Evolutionary conservation across 2,329 filamentous ascomycete species (phyloP).

Genomic region (Zelopaecilomyces penicillatus): DNA sequence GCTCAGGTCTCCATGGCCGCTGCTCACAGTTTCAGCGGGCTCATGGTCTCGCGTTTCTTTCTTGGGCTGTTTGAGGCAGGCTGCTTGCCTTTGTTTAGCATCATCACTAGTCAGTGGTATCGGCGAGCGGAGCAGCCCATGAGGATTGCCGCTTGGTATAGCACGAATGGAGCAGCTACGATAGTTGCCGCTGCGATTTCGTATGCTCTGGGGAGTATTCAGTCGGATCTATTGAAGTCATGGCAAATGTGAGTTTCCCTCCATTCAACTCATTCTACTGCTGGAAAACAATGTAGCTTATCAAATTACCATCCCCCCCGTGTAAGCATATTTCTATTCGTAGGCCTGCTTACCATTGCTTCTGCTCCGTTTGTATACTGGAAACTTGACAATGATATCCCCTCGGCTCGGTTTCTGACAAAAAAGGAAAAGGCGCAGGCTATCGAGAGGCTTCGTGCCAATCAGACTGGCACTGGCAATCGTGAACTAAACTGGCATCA

Average conservation of each 20-base stretch:
- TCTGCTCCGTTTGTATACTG: constrained; percentile 51
- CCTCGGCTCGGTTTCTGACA: constrained; percentile 48
- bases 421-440: constrained; percentile 59
- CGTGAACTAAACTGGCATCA: constrained; percentile 63
- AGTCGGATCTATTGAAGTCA: constrained; percentile 14
- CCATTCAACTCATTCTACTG: background rate
- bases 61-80: constrained; percentile 43
- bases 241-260: constrained; percentile 16
- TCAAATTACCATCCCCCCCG: constrained; percentile 1
- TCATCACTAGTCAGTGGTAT: constrained; percentile 42
- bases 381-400: constrained; percentile 51
- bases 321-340: constrained; percentile 45
- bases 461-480: constrained; percentile 67
- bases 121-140: constrained; percentile 49
- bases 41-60: constrained; percentile 42
- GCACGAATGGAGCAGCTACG: constrained; percentile 50
- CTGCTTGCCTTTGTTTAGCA: constrained; percentile 38
- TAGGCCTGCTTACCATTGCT: constrained; percentile 51
- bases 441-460: constrained; percentile 62
- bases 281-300: background rate
- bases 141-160: constrained; percentile 58
- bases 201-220: constrained; percentile 48
- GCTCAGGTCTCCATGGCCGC: constrained; percentile 38
- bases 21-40: constrained; percentile 36
- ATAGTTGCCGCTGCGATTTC: constrained; percentile 49